Evolutionary conservation across 176 grass and related monocot species (phyloP), one percentile per base, ranked within the genome.

Genomic region (Cenchrus purpureus): DNA sequence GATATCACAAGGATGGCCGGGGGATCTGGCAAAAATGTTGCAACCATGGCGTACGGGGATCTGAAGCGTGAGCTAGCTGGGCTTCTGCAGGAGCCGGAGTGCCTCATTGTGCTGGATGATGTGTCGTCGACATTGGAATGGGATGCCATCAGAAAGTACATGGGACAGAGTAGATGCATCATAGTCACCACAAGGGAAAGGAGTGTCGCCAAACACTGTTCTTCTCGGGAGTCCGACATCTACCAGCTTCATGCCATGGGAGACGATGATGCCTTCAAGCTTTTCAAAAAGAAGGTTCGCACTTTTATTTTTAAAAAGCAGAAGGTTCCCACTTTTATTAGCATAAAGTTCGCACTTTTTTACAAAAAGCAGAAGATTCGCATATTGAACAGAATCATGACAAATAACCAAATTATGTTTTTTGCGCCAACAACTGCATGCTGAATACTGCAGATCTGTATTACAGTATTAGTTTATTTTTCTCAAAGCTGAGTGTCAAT

Each of bases 41-140:
- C 48, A 52, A 11, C 40, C 1, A 56, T 77, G 31, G 56, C 56
- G 22, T 56, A 12, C 48, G 32, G 20, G 6, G 64, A 20, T 7
- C 16, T 73, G 25, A 25, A 49, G 16, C 64, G 8, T 2, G 17
- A 60, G 20, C 10, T 68, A 31, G 1, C 40, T 20, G 45, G 0
- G 6, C 32, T 77, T 78, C 12, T 83, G 2, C 11, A 77, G 29
- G 52, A 12, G 15, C 56, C 34, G 4, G 71, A 50, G 12, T 73
- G 68, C 68, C 34, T 88, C 12, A 68, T 87, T 29, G 68, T 87
- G 28, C 54, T 87, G 29, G 85, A 87, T 82, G 78, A 87, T 44
- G 1, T 75, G 5, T 75, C 54, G 0, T 55, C 10, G 5, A 12
- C n/a, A 8, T 6, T 1, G 12, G 80, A 62, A 34, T 88, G 86